Percentiles rank a stretch among this genome's conserved stretches.
These are phyloP conservation scores for Clonostachys solani DNA, from an alignment of 2,329 filamentous ascomycete species.

Conservation along the genomic window DNA sequence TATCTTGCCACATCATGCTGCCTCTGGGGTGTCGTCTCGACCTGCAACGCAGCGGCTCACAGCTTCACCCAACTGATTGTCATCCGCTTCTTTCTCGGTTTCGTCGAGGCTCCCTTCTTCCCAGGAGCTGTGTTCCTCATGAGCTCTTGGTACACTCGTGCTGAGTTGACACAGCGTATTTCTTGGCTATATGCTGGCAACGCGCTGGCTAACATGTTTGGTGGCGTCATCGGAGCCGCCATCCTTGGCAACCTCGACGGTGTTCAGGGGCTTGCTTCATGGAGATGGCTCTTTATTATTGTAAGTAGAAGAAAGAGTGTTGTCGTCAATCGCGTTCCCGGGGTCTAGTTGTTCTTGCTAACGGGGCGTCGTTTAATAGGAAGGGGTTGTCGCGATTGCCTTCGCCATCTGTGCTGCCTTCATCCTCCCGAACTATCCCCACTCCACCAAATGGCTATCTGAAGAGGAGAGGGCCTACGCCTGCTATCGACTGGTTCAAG, in stretches of 20 bases:
- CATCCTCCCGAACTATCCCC: constrained; percentile 47
- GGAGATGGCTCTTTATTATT: constrained; percentile 53
- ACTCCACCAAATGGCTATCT: constrained; percentile 45
- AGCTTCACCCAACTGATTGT: constrained; percentile 50
- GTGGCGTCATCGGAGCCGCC: constrained; percentile 42
- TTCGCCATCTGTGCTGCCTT: constrained; percentile 24
- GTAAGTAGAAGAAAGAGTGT: constrained; percentile 7
- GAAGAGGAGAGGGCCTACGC: constrained; percentile 47
- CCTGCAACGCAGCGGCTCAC: constrained; percentile 45
- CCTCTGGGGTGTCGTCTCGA: constrained; percentile 57
- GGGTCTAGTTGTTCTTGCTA: too few species aligned
- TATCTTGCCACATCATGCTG: constrained; percentile 50
- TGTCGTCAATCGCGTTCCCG: too few species aligned
- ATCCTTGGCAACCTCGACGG: constrained; percentile 35
- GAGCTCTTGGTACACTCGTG: constrained; percentile 61
- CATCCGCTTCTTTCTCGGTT: constrained; percentile 56
- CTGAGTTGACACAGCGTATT: background rate
- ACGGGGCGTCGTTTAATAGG: constrained; percentile 8
- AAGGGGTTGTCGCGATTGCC: constrained; percentile 33
- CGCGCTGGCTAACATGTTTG: constrained; percentile 44
- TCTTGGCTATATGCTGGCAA: constrained; percentile 56
- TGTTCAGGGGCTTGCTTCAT: constrained; percentile 17
- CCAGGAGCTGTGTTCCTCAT: constrained; percentile 60
- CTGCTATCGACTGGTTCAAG: constrained; percentile 42
- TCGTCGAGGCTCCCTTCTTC: constrained; percentile 60